phyloP scores from a whole-genome alignment of 1,139 yeast species.

The Suhomyces atakaporum region DNA sequence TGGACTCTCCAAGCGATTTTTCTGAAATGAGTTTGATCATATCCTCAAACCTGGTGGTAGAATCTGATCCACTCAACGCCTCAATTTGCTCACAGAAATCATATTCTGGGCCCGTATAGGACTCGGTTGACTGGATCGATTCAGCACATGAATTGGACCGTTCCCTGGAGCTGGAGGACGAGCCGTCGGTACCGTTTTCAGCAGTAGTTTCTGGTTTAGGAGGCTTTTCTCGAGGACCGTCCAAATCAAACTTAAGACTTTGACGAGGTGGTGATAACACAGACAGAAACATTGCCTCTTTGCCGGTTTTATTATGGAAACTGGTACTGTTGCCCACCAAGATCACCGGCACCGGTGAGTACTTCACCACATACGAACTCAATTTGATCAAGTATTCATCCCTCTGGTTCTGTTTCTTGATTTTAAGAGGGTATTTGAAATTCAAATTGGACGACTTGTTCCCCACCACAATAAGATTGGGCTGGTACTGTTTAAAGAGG shows the following conservation, averaged over 20 bases:
- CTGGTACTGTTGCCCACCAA: conserved; percentile 35
- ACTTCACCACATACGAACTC: conserved; percentile 42
- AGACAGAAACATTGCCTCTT: conserved; percentile 9
- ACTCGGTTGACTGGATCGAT: conserved; percentile 20
- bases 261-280: conserved; percentile 4
- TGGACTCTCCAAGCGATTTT: conserved; percentile 29
- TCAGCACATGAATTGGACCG: conserved; percentile 11
- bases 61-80: conserved; percentile 3
- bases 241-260: conserved; percentile 14
- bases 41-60: conserved; percentile 21
- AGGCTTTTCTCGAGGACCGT: conserved; percentile 4
- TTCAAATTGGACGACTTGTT: conserved; percentile 44
- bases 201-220: not conserved
- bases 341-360: conserved; percentile 44
- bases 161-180: not conserved
- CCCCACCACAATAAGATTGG: conserved; percentile 37
- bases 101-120: conserved; percentile 14
- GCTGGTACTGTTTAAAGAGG: conserved; percentile 44
- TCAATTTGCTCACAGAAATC: conserved; percentile 13
- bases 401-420: conserved; percentile 24
- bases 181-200: not conserved
- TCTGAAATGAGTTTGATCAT: conserved; percentile 33
- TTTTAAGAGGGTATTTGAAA: conserved; percentile 44
- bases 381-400: conserved; percentile 37
- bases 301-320: conserved; percentile 15